Evolutionary conservation across 345 rosid species (phyloP), one percentile per base, ranked within the genome.

Genomic region (Pugionium dolabratum): DNA sequence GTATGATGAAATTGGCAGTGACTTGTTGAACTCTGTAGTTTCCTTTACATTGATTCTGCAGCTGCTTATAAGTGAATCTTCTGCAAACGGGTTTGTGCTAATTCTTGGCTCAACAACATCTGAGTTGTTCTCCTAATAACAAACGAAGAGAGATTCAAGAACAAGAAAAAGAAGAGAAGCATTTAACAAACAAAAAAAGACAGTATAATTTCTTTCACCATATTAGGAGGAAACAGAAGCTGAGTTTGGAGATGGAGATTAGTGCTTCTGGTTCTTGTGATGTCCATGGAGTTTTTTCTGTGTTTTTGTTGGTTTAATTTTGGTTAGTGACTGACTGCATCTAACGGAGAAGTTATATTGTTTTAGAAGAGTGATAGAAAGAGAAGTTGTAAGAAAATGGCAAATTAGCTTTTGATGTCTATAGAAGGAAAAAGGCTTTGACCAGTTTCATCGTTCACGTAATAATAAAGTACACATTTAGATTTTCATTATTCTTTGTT

Each of bases 31-130:
- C 66, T 92, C 95, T 41, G 86, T 51, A 10, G 87, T 85, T 73
- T 93, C 94, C 60, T 81, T 83, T 64, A 85, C 87, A 70, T 81
- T 86, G 53, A 85, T 86, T 81, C 78, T 81, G 81, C 87, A 18
- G 18, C 5, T 37, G 1, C 4, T 86, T 54, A 78, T 27, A 10
- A 56, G 85, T 44, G 95, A 87, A 78, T 87, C 89, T 26, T 84
- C 87, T 53, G 64, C 79, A 78, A 90, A 84, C 31, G 89, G 92
- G 75, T 83, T 79, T 54, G 72, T 53, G 68, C 35, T 48, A 10
- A 51, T 67, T 56, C 63, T 56, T 56, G 63, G 39, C 55, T 55
- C 70, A 11, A 40, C 70, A 11, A 32, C 46, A 28, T 49, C 60
- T 51, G 59, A 51, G 32, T 39, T 72, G 42, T 18, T 72, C 46